Evolutionary conservation across 2,329 filamentous ascomycete species (phyloP).

Genomic region (Cryphonectria radicalis): DNA sequence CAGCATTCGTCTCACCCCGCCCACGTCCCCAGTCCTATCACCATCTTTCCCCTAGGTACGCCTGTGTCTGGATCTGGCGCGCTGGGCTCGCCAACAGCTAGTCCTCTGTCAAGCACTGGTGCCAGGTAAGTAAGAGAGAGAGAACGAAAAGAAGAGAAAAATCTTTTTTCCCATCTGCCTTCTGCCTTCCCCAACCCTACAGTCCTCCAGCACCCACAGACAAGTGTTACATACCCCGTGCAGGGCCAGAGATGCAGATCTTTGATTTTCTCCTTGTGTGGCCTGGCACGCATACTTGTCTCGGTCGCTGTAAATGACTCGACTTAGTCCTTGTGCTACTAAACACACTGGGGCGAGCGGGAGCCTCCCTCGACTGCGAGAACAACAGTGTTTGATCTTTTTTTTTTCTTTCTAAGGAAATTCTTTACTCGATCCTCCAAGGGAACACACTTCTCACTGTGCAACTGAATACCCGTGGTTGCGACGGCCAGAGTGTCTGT

Average conservation of each 20-base stretch:
- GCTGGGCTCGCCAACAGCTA: conserved; percentile 23
- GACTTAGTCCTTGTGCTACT: conserved; percentile 6
- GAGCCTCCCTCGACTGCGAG: background rate
- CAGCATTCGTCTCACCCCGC: conserved; percentile 20
- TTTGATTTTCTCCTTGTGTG: background rate
- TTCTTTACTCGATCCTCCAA: background rate
- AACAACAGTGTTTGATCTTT: background rate
- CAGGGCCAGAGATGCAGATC: background rate
- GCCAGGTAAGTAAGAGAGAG: conserved; percentile 32
- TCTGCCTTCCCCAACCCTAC: background rate
- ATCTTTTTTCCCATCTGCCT: background rate
- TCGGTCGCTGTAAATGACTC: conserved; percentile 7
- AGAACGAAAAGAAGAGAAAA: background rate
- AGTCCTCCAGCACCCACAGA: background rate
- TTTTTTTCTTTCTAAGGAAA: too few relatives aligned
- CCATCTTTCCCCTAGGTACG: conserved; percentile 36
- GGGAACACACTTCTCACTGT: conserved; percentile 15
- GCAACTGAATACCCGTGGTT: conserved; percentile 1
- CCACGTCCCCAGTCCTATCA: conserved; percentile 33
- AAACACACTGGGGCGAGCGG: conserved; percentile 7
- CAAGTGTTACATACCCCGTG: conserved; percentile 4
- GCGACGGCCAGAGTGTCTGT: background rate
- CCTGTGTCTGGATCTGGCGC: conserved; percentile 28
- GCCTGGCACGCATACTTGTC: conserved; percentile 3
- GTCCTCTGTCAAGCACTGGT: conserved; percentile 29